Conservation (phyloP, 2,329 filamentous ascomycete species). For the Alternaria sp. region DNA sequence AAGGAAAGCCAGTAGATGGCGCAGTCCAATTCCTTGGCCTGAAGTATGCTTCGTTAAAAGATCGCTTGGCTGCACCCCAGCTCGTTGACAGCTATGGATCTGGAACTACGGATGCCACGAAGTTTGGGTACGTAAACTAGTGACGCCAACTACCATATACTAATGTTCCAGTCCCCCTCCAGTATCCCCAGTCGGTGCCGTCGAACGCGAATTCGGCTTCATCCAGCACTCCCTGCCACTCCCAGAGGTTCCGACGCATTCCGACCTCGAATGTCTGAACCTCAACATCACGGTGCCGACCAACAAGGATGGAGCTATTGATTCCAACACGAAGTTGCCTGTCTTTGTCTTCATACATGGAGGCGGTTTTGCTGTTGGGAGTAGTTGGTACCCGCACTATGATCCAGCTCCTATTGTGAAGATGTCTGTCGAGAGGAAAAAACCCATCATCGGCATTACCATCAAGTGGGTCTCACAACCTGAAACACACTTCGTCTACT, state of each 20-base stretch:
- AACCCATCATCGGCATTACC: conserved; percentile 55
- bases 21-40: conserved; percentile 47
- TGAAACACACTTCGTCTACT: conserved; percentile 17
- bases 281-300: conserved; percentile 59
- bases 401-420: conserved; percentile 55
- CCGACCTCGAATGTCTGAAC: conserved; percentile 59
- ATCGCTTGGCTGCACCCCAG: conserved; percentile 46
- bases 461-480: conserved; percentile 54
- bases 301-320: conserved; percentile 24
- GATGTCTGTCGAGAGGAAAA: conserved; percentile 51
- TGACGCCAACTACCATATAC: neutral
- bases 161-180: conserved; percentile 35
- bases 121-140: conserved; percentile 41
- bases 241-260: conserved; percentile 47
- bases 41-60: conserved; percentile 48
- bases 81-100: conserved; percentile 34
- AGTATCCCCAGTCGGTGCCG: conserved; percentile 50
- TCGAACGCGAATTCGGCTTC: conserved; percentile 56
- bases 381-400: conserved; percentile 61
- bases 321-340: conserved; percentile 49
- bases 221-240: conserved; percentile 57
- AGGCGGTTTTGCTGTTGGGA: conserved; percentile 58
- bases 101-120: conserved; percentile 40
- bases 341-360: conserved; percentile 63
- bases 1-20: conserved; percentile 31